These are phyloP conservation scores for Martensiomyces pterosporus DNA, from an alignment of 192 early-diverging fungal species.

Conservation along the genomic window DNA sequence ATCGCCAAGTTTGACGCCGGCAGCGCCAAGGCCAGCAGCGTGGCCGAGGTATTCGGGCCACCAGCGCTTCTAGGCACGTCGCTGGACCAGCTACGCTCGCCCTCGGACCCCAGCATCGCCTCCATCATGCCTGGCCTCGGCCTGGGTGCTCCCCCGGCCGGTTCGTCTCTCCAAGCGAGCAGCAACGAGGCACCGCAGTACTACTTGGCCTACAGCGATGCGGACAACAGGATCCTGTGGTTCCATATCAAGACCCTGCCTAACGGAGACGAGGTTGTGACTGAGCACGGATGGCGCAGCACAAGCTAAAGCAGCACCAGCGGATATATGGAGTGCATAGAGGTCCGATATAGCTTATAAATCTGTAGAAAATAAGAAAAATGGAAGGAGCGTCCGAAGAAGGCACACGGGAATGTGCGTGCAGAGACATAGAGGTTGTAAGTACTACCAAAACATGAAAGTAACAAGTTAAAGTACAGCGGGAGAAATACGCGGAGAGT, in stretches of 20 bases:
- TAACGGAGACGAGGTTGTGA: conserved; percentile 19
- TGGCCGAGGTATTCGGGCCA: conserved; percentile 13
- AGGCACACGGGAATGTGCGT: too few relatives aligned
- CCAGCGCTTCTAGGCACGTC: conserved; percentile 21
- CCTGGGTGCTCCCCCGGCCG: too few relatives aligned
- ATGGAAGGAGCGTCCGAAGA: too few relatives aligned
- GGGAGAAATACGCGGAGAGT: too few relatives aligned
- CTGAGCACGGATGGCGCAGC: conserved; percentile 9
- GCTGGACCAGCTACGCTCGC: conserved; percentile 13
- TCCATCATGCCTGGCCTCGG: conserved; percentile 24
- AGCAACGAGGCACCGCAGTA: conserved; percentile 12
- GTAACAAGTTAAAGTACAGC: too few relatives aligned
- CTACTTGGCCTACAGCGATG: conserved; percentile 23
- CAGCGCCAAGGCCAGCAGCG: conserved; percentile 1
- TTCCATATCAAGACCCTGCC: conserved; percentile 24
- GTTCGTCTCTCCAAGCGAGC: too few relatives aligned
- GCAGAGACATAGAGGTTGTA: too few relatives aligned
- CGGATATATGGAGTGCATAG: too few relatives aligned
- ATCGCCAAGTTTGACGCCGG: background rate
- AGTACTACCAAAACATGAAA: too few relatives aligned
- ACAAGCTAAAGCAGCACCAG: too few relatives aligned
- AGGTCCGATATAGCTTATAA: too few relatives aligned
- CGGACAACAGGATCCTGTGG: conserved; percentile 22
- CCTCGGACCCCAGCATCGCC: conserved; percentile 4
- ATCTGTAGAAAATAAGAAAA: too few relatives aligned